A percentile compares a stretch with the other conserved stretches of the same genome.
phyloP scores from a whole-genome alignment of 495 filamentous ascomycete species.

The Chaetomidium leptoderma region DNA sequence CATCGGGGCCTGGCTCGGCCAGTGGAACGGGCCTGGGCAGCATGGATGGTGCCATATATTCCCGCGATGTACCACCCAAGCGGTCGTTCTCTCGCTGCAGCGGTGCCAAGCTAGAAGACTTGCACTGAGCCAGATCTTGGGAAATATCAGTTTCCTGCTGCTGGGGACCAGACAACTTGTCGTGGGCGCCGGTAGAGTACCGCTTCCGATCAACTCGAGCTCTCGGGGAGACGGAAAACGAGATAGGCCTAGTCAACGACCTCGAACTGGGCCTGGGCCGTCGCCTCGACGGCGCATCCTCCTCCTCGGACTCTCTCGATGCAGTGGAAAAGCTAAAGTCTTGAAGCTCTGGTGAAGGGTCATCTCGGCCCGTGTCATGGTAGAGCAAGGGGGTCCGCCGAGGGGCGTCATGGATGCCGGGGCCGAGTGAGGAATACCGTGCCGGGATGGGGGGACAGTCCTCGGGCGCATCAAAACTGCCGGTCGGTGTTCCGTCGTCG shows the following conservation, averaged over 20 bases:
- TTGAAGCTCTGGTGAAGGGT: slow-evolving; percentile 20
- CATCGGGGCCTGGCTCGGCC: slow-evolving; percentile 4
- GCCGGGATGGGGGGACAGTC: slow-evolving; percentile 17
- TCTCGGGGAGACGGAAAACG: slow-evolving; percentile 24
- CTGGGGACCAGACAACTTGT: background rate
- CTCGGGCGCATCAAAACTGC: background rate
- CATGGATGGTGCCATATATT: slow-evolving; percentile 17
- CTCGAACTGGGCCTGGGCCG: slow-evolving; percentile 21
- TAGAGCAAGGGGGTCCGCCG: slow-evolving; percentile 3
- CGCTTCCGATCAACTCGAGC: slow-evolving; percentile 17
- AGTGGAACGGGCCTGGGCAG: slow-evolving; percentile 27
- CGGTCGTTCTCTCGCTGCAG: slow-evolving; percentile 3
- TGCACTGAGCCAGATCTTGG: slow-evolving; percentile 21
- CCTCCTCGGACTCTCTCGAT: background rate
- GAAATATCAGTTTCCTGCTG: slow-evolving; percentile 13
- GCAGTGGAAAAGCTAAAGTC: slow-evolving; percentile 24
- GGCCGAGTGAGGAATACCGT: slow-evolving; percentile 18
- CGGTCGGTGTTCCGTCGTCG: background rate
- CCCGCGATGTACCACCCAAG: background rate
- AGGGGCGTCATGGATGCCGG: background rate
- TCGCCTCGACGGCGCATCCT: slow-evolving; percentile 2
- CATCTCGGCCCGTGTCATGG: background rate
- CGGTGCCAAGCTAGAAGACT: background rate
- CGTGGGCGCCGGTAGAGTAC: background rate
- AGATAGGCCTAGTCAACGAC: slow-evolving; percentile 11